Base-by-base conservation (phyloP, 805 yeast species). In the Zygosaccharomyces pseudorouxii region DNA sequence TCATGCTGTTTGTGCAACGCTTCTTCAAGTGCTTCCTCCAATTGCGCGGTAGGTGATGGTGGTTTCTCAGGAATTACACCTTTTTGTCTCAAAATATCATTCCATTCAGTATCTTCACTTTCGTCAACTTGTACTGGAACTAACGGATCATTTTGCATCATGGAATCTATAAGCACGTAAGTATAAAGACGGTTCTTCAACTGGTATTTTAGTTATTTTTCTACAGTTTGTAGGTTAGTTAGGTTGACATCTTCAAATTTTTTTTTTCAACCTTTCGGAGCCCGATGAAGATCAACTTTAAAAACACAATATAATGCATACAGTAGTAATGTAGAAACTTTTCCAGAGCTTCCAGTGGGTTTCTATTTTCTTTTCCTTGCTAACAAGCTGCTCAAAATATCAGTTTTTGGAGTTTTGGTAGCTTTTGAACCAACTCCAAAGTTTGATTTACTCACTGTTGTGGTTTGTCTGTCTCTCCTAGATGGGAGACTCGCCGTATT, bases 81-180 rank as follows among this genome's bases (percentile, higher is more conserved):
- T 53, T 90, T 87, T 3, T 80, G 78, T 55, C 99, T 75, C 39
- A 93, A 75, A 55, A 93, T 89, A 67, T 93, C 99, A 64, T 93
- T 93, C 99, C 99, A 93, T 67, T 93, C 99, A 0, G 99, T 93
- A 65, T 93, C 99, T 68, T 93, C 99, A 53, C 79, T 80, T 30
- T 96, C 97, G 68, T 93, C 90, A 47, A 90, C 96, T 68, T 89
- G 88, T 42, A 89, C 89, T 55, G 82, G 88, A 47, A 85, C 74
- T 71, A 83, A 77, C 29, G 81, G 79, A 51, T 80, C 82, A 50
- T 65, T 64, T 46, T 63, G 66, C 68, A 60, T 64, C 9, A 28
- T 48, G 30, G 18, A n/a, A n/a, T 2, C 16, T 8, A n/a, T 12
- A n/a, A 38, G 19, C 19, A 19, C n/a, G 5, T 4, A 5, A 27